These are phyloP conservation scores for Coemansia erecta DNA, from an alignment of 192 early-diverging fungal genomes.

Conservation along the genomic window DNA sequence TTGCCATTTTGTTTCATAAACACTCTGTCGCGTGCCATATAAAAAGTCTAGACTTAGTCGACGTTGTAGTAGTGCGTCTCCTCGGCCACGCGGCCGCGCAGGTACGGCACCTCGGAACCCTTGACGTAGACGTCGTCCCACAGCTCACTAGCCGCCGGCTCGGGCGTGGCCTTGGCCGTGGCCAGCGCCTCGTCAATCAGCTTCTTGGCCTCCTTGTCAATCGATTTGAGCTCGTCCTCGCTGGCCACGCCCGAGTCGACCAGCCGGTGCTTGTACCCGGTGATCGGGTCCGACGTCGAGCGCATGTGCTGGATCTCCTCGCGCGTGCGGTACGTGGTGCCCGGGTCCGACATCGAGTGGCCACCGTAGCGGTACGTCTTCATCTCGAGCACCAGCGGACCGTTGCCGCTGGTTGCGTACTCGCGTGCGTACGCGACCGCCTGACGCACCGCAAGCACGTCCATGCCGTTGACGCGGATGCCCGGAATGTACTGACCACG, in stretches of 20 bases:
- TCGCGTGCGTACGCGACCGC: constrained; percentile 83
- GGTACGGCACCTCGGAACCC: constrained; percentile 65
- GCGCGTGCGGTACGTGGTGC: constrained; percentile 98
- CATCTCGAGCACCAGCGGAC: constrained; percentile 92
- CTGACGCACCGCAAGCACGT: constrained; percentile 87
- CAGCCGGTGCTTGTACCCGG: constrained; percentile 82
- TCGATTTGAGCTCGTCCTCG: constrained; percentile 89
- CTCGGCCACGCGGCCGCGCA: constrained; percentile 83
- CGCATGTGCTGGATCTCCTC: constrained; percentile 99
- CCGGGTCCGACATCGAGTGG: constrained; percentile 99
- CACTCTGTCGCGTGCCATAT: too few relatives aligned
- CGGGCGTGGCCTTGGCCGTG: constrained; percentile 75
- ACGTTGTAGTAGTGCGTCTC: constrained; percentile 65
- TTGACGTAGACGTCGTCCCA: constrained; percentile 81
- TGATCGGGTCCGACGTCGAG: constrained; percentile 89
- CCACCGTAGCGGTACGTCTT: constrained; percentile 99
- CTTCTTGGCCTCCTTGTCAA: constrained; percentile 88
- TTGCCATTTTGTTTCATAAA: too few relatives aligned
- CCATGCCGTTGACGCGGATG: constrained; percentile 90
- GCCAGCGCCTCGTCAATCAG: constrained; percentile 83
- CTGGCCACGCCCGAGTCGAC: constrained; percentile 65
- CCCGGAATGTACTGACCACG: constrained; percentile 97
- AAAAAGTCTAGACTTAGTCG: background rate
- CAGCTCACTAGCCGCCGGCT: constrained; percentile 69
- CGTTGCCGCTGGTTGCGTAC: constrained; percentile 77